Evolutionary conservation across 1,284 basidiomycete genomes (phyloP).

Genomic region (Malassezia sympodialis): DNA sequence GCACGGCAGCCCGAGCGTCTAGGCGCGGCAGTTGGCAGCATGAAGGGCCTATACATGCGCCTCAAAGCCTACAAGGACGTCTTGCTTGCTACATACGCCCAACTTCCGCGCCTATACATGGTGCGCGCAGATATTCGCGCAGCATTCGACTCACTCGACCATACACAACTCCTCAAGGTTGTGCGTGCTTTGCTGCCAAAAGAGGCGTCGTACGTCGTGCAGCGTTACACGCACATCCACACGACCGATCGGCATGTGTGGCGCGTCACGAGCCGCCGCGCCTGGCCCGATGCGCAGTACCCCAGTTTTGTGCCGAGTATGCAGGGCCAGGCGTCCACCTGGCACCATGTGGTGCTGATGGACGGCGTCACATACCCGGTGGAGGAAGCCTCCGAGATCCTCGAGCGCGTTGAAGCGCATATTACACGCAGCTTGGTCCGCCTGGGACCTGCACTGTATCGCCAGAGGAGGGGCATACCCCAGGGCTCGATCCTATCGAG

Average conservation of each 20-base stretch:
- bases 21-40: constrained; percentile 33
- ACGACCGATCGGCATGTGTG: constrained; percentile 11
- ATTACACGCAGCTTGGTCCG: constrained; percentile 76
- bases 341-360: constrained; percentile 67
- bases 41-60: constrained; percentile 49
- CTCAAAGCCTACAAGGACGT: constrained; percentile 23
- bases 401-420: constrained; percentile 72
- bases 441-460: constrained; percentile 60
- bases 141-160: constrained; percentile 93
- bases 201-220: constrained; percentile 32
- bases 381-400: constrained; percentile 56
- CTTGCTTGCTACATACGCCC: not conserved
- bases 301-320: constrained; percentile 57
- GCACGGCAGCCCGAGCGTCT: constrained; percentile 18
- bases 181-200: constrained; percentile 2
- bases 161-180: constrained; percentile 61
- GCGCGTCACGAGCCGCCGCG: constrained; percentile 22
- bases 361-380: constrained; percentile 66
- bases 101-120: constrained; percentile 58
- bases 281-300: constrained; percentile 56
- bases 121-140: constrained; percentile 91
- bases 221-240: constrained; percentile 31
- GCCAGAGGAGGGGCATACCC: constrained; percentile 82
- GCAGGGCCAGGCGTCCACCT: constrained; percentile 53
- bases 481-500: constrained; percentile 87